Conservation (phyloP, 164 flowering plant species). For the Amborella trichopoda region DNA sequence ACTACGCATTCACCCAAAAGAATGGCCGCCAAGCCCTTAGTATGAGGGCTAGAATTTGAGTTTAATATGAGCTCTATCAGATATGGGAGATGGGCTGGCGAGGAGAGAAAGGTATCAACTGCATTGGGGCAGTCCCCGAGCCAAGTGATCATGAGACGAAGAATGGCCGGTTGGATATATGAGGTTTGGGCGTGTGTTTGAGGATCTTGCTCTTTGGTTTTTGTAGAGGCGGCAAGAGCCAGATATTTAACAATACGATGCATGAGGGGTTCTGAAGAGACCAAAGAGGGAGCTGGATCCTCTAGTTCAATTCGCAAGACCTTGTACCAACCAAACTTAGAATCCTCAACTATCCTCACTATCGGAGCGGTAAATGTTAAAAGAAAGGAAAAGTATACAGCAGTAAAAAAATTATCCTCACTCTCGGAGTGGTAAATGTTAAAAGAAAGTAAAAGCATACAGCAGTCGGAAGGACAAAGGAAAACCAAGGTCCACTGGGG, state of each 20-base stretch:
- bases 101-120: constrained; percentile 68
- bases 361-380: no score
- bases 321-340: constrained; percentile 26
- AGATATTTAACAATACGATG: constrained; percentile 74
- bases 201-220: constrained; percentile 29
- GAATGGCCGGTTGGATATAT: constrained; percentile 56
- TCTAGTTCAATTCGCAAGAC: constrained; percentile 62
- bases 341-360: background rate
- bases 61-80: constrained; percentile 73
- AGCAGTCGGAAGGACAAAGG: no score
- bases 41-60: constrained; percentile 36
- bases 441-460: no score
- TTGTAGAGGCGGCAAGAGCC: constrained; percentile 69
- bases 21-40: constrained; percentile 71
- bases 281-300: constrained; percentile 45
- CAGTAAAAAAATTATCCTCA: no score
- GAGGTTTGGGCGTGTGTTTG: constrained; percentile 14
- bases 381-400: no score
- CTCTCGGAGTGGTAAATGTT: no score
- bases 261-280: constrained; percentile 69
- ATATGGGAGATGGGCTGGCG: constrained; percentile 77
- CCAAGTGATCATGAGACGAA: constrained; percentile 80
- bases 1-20: constrained; percentile 87
- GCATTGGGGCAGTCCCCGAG: constrained; percentile 73
- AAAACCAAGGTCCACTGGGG: no score